Evolutionary conservation across 2,329 filamentous ascomycete species (phyloP).

Genomic region (Aspergillus intermedius): DNA sequence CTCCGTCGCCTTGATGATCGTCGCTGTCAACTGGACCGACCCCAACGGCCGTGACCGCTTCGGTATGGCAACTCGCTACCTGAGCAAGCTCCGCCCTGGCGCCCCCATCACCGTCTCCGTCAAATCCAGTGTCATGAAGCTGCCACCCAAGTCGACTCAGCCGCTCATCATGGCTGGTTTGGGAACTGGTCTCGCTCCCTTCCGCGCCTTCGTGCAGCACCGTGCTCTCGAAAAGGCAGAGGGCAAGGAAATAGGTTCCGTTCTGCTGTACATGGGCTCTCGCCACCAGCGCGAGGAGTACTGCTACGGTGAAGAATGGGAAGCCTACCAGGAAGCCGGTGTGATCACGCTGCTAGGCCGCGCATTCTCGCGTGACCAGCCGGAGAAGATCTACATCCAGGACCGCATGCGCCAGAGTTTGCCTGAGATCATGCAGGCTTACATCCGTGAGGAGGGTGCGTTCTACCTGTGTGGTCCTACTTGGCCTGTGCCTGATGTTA

Average conservation of each 20-base stretch:
- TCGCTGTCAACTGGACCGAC: slow-evolving; percentile 94
- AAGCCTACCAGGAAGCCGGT: slow-evolving; percentile 90
- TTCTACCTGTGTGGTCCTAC: slow-evolving; percentile 98
- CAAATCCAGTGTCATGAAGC: slow-evolving; percentile 98
- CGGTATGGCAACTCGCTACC: slow-evolving; percentile 87
- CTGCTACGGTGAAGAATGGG: slow-evolving; percentile 98
- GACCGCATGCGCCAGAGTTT: slow-evolving; percentile 92
- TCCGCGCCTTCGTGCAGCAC: slow-evolving; percentile 97
- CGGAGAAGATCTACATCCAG: slow-evolving; percentile 98
- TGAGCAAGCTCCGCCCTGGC: slow-evolving; percentile 68
- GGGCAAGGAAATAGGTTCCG: slow-evolving; percentile 87
- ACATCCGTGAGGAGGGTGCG: slow-evolving; percentile 77
- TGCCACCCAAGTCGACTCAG: slow-evolving; percentile 78
- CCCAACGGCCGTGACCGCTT: slow-evolving; percentile 78
- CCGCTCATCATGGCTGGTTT: slow-evolving; percentile 98
- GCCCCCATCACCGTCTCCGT: slow-evolving; percentile 81
- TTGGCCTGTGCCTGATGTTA: slow-evolving; percentile 97
- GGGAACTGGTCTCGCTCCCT: slow-evolving; percentile 96
- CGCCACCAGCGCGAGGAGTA: slow-evolving; percentile 98
- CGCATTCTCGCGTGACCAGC: slow-evolving; percentile 94
- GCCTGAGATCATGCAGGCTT: slow-evolving; percentile 73
- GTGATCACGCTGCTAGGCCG: slow-evolving; percentile 90
- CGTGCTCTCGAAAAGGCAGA: slow-evolving; percentile 97
- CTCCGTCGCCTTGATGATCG: slow-evolving; percentile 90
- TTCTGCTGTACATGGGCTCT: slow-evolving; percentile 92